Conservation (phyloP, 257 asterid genomes). For the Solanum verrucosum region DNA sequence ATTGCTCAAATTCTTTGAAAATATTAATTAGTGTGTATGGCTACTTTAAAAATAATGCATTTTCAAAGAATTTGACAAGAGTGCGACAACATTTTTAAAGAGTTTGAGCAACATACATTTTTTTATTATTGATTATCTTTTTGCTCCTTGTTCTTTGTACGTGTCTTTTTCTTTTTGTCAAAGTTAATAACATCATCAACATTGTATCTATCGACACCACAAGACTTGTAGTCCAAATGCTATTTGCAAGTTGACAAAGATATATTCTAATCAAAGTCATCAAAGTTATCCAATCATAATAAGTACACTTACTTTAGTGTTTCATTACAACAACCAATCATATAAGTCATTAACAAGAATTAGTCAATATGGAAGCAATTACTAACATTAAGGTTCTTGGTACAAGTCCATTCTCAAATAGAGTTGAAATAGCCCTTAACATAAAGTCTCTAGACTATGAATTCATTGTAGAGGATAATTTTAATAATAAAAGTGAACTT, state of each 20-base stretch:
- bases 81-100: no score
- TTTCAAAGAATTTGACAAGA: no score
- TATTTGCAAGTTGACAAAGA: background rate
- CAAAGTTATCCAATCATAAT: background rate
- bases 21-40: no score
- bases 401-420: slow-evolving; percentile 9
- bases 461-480: background rate
- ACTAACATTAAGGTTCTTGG: slow-evolving; percentile 14
- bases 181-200: background rate
- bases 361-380: slow-evolving; percentile 1
- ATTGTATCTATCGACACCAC: background rate
- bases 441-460: slow-evolving; percentile 12
- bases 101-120: background rate
- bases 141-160: background rate
- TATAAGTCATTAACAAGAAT: background rate
- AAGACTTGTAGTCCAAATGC: background rate
- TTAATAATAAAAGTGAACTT: slow-evolving; percentile 24
- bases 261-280: background rate
- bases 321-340: background rate
- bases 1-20: no score
- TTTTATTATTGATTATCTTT: background rate
- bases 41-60: no score
- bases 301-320: background rate
- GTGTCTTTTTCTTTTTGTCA: background rate
- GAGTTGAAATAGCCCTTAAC: slow-evolving; percentile 14